Evolutionary conservation across 1,284 basidiomycete species (phyloP).

Genomic region (Pseudozyma sp.): DNA sequence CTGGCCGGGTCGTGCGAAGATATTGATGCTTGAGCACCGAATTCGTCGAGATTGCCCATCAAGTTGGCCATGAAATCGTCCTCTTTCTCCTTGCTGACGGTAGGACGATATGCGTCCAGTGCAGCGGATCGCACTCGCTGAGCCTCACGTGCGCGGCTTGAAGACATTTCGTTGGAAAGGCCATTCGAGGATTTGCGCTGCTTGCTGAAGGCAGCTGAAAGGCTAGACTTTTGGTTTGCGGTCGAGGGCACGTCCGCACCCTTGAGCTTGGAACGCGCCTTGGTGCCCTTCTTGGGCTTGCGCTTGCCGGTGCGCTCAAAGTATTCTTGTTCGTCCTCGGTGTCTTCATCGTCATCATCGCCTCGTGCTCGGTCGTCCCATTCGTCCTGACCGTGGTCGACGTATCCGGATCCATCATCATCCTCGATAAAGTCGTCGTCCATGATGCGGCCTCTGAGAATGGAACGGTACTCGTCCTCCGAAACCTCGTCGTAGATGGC

Average conservation of each 20-base stretch:
- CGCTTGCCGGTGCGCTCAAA: conserved; percentile 63
- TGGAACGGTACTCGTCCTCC: conserved; percentile 87
- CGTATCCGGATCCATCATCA: conserved; percentile 90
- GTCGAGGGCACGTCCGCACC: conserved; percentile 15
- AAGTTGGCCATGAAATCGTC: conserved; percentile 67
- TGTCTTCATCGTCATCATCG: conserved; percentile 71
- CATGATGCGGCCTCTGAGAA: conserved; percentile 86
- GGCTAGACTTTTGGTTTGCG: conserved; percentile 36
- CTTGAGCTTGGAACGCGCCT: conserved; percentile 44
- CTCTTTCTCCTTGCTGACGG: conserved; percentile 61
- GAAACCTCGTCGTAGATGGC: conserved; percentile 89
- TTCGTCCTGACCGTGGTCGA: conserved; percentile 95
- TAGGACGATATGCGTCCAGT: conserved; percentile 49
- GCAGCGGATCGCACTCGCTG: conserved; percentile 34
- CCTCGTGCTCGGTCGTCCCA: conserved; percentile 72
- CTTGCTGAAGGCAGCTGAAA: conserved; percentile 45
- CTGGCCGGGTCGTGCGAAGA: conserved; percentile 48
- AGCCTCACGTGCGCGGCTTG: conserved; percentile 35
- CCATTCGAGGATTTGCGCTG: conserved; percentile 31
- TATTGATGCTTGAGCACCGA: conserved; percentile 32
- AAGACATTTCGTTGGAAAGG: conserved; percentile 17
- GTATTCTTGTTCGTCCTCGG: conserved; percentile 65
- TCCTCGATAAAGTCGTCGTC: conserved; percentile 91
- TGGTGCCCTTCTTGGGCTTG: conserved; percentile 63
- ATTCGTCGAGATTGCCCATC: conserved; percentile 60